A percentile compares a stretch with the other conserved stretches of the same genome.
phyloP scores from a whole-genome alignment of 2,329 filamentous ascomycete species.

The Scedosporium aurantiacum region DNA sequence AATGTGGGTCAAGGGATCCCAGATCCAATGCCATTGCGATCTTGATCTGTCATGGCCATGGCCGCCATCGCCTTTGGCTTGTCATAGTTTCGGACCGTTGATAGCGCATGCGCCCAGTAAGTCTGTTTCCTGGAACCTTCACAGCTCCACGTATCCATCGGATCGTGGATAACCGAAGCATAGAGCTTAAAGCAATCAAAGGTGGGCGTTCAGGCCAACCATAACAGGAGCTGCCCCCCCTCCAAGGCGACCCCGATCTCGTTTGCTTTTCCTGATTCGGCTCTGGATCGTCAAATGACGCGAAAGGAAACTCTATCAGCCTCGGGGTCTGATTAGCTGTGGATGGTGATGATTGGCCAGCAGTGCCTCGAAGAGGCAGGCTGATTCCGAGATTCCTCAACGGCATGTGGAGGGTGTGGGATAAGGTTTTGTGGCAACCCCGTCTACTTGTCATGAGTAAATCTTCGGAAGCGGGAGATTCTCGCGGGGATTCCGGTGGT shows the following conservation, averaged over 20 bases:
- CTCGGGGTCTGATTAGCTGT: background rate
- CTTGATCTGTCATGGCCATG: background rate
- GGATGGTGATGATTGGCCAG: background rate
- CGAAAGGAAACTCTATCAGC: background rate
- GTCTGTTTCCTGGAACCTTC: background rate
- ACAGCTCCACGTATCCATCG: background rate
- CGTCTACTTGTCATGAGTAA: background rate
- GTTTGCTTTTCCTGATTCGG: background rate
- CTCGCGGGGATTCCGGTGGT: background rate
- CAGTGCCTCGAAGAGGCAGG: background rate
- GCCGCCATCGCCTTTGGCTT: background rate
- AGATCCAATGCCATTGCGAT: background rate
- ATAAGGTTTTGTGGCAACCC: background rate
- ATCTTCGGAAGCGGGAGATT: background rate
- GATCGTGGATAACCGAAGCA: background rate
- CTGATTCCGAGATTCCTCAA: background rate
- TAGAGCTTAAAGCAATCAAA: background rate
- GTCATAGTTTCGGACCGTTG: background rate
- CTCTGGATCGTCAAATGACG: background rate
- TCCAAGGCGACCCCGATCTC: background rate
- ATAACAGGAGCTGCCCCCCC: background rate
- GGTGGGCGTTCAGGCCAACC: background rate
- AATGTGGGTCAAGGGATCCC: no score
- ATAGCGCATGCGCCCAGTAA: background rate
- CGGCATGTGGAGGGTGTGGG: background rate